Percentiles rank a stretch among this genome's conserved stretches.
Evolutionary conservation across 164 flowering plant species (phyloP).

Genomic region (Annona squamosa): DNA sequence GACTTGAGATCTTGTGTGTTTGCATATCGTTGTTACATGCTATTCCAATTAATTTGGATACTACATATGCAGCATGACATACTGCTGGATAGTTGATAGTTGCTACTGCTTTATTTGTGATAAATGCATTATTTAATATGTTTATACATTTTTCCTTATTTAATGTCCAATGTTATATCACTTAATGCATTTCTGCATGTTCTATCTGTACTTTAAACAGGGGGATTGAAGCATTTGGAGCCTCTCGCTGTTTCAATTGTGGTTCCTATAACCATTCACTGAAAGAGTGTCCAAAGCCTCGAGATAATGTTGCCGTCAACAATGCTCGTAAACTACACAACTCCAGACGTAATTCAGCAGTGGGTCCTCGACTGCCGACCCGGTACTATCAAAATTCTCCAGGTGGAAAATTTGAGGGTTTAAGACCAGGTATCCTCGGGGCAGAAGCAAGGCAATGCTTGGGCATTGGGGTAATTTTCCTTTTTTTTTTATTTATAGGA

Average conservation of each 20-base stretch:
- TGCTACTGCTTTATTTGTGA: too few species aligned
- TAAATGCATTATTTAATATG: background rate
- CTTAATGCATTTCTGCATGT: background rate
- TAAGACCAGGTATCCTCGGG: conserved; percentile 75
- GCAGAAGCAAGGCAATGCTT: conserved; percentile 66
- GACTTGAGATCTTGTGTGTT: too few species aligned
- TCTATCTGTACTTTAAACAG: conserved; percentile 23
- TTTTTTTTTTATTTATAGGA: background rate
- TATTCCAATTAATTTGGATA: too few species aligned
- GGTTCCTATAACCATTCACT: conserved; percentile 86
- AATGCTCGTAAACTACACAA: conserved; percentile 72
- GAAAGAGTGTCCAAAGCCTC: conserved; percentile 89
- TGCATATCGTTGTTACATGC: too few species aligned
- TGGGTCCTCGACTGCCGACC: conserved; percentile 43
- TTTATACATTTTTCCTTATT: background rate
- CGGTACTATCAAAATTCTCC: conserved; percentile 80
- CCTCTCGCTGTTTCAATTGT: conserved; percentile 91
- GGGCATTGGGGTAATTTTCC: conserved; percentile 70
- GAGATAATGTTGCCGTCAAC: conserved; percentile 74
- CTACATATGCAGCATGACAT: too few species aligned
- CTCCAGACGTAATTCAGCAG: conserved; percentile 41
- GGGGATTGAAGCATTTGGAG: conserved; percentile 44
- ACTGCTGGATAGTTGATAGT: too few species aligned
- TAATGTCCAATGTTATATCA: background rate
- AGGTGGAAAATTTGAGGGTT: conserved; percentile 85